These are phyloP conservation scores for Erodium texanum DNA, from an alignment of 441 rosid genomes.

Conservation along the genomic window DNA sequence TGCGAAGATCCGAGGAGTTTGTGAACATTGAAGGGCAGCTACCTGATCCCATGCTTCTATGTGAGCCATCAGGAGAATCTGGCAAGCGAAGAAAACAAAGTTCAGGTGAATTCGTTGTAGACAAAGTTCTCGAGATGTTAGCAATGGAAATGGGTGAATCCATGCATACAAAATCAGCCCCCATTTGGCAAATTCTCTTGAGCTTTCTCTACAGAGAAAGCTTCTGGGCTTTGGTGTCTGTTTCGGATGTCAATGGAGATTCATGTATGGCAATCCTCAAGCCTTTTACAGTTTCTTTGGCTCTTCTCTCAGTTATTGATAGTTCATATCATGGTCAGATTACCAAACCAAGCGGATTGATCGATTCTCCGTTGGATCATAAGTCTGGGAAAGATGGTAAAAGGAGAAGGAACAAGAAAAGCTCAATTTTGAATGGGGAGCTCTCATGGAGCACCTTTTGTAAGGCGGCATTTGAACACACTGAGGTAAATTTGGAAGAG, in stretches of 20 bases:
- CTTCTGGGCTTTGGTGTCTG: conserved; percentile 50
- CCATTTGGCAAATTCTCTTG: conserved; percentile 63
- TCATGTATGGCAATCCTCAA: conserved; percentile 49
- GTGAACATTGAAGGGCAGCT: conserved; percentile 29
- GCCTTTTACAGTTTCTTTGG: conserved; percentile 65
- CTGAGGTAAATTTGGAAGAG: conserved; percentile 48
- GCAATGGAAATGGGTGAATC: conserved; percentile 41
- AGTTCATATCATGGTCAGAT: conserved; percentile 16
- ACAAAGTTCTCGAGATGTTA: conserved; percentile 46
- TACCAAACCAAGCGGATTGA: conserved; percentile 13
- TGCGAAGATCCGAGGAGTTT: conserved; percentile 33
- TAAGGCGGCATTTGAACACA: conserved; percentile 40
- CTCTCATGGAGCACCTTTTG: conserved; percentile 53
- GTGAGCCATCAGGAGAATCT: conserved; percentile 26
- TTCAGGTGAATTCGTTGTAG: conserved; percentile 43
- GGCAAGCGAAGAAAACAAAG: conserved; percentile 26
- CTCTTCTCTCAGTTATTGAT: conserved; percentile 37
- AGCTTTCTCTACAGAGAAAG: conserved; percentile 63
- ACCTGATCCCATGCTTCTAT: conserved; percentile 38
- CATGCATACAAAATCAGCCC: conserved; percentile 28
- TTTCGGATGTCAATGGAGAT: conserved; percentile 37
- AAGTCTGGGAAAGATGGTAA: conserved; percentile 18
- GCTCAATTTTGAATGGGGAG: conserved; percentile 31
- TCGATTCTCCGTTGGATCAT: neutral
- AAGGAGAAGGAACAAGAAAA: conserved; percentile 36